A percentile compares a stretch with the other conserved stretches of the same genome.
Conservation (phyloP, 2,329 filamentous ascomycete genomes). For the Stagonosporopsis cucurbitacearum region DNA sequence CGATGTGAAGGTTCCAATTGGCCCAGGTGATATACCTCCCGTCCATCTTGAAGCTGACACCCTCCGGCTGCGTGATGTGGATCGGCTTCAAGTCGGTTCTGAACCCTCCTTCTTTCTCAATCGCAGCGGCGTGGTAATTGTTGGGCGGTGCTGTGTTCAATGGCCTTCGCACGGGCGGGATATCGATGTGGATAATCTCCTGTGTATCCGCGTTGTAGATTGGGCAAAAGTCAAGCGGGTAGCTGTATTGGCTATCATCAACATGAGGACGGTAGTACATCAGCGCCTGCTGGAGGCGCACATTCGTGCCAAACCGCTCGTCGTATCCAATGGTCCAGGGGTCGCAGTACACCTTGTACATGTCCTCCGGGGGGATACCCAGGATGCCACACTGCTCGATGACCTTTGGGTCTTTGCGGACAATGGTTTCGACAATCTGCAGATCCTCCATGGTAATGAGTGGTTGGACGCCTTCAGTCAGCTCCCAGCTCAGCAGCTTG, state of each 20-base stretch:
- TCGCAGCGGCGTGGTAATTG: slow-evolving; percentile 78
- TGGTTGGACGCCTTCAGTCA: slow-evolving; percentile 78
- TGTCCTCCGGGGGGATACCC: slow-evolving; percentile 80
- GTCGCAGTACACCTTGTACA: slow-evolving; percentile 96
- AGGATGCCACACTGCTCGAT: slow-evolving; percentile 88
- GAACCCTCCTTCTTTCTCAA: slow-evolving; percentile 78
- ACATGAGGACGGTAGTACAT: slow-evolving; percentile 92
- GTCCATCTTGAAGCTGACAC: slow-evolving; percentile 81
- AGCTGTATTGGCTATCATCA: slow-evolving; percentile 90
- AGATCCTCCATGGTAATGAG: slow-evolving; percentile 95
- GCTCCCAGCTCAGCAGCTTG: slow-evolving; percentile 76
- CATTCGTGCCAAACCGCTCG: slow-evolving; percentile 79
- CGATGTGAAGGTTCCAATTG: slow-evolving; percentile 91
- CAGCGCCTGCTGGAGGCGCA: slow-evolving; percentile 86
- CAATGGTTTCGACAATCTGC: slow-evolving; percentile 76
- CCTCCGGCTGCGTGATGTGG: slow-evolving; percentile 85
- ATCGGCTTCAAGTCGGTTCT: slow-evolving; percentile 82
- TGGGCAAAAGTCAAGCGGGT: slow-evolving; percentile 90
- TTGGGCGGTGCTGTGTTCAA: slow-evolving; percentile 73
- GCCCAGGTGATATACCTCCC: slow-evolving; percentile 84
- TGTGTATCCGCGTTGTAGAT: slow-evolving; percentile 84
- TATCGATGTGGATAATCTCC: slow-evolving; percentile 81
- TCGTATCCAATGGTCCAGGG: slow-evolving; percentile 97
- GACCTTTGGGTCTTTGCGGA: slow-evolving; percentile 79
- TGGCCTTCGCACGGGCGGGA: slow-evolving; percentile 77